These are phyloP conservation scores for Apiospora marii DNA, from an alignment of 2,329 filamentous ascomycete genomes.

Conservation along the genomic window DNA sequence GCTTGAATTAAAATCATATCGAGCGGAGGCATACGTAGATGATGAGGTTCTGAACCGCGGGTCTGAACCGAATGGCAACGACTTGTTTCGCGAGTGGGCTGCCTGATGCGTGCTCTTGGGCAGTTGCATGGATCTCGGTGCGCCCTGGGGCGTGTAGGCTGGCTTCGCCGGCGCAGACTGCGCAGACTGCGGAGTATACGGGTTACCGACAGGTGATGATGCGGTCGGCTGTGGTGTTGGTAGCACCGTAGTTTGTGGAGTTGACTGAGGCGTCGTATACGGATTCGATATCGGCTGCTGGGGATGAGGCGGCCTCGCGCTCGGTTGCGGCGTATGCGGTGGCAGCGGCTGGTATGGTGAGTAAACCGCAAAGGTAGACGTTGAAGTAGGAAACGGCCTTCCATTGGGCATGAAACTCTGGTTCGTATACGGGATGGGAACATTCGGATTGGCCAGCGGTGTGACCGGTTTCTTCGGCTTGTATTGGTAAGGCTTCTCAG, in stretches of 20 bases:
- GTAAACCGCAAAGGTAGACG: constrained; percentile 27
- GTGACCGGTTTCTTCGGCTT: constrained; percentile 40
- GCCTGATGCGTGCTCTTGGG: constrained; percentile 22
- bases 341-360: constrained; percentile 18
- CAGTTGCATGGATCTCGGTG: constrained; percentile 5
- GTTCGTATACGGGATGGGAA: constrained; percentile 39
- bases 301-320: constrained; percentile 21
- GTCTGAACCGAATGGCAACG: constrained; percentile 41
- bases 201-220: background rate
- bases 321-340: constrained; percentile 27
- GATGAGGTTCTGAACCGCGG: constrained; percentile 43
- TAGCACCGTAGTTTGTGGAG: constrained; percentile 10
- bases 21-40: constrained; percentile 42
- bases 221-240: constrained; percentile 28
- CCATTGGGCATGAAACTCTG: constrained; percentile 46
- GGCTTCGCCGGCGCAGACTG: constrained; percentile 21
- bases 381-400: constrained; percentile 29
- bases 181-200: constrained; percentile 12
- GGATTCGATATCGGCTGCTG: constrained; percentile 27
- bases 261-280: constrained; percentile 24
- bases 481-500: constrained; percentile 45
- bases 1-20: constrained; percentile 40
- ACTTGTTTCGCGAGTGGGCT: constrained; percentile 39
- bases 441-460: constrained; percentile 2
- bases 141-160: constrained; percentile 16